Evolutionary conservation across 2,329 filamentous ascomycete genomes (phyloP).

Genomic region (Coccinonectria pachysandricola): DNA sequence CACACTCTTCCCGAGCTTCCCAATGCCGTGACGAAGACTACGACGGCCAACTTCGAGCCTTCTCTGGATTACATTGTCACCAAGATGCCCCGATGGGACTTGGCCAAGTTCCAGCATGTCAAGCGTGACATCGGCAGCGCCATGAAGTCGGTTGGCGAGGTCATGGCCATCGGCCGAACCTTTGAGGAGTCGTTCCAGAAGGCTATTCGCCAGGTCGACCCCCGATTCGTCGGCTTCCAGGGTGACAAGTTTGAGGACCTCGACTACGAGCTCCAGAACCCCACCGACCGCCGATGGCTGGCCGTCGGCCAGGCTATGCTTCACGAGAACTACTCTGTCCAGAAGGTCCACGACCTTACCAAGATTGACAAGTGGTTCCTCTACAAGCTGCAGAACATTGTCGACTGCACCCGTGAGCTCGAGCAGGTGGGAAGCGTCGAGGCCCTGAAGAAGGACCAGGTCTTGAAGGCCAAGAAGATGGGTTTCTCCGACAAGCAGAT

Average conservation of each 20-base stretch:
- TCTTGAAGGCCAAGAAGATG: slow-evolving; percentile 90
- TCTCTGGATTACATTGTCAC: slow-evolving; percentile 96
- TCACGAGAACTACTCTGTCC: slow-evolving; percentile 90
- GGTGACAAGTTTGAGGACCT: slow-evolving; percentile 90
- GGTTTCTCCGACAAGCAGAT: slow-evolving; percentile 98
- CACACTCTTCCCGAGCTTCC: slow-evolving; percentile 92
- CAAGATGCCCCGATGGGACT: slow-evolving; percentile 97
- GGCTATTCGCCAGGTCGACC: slow-evolving; percentile 94
- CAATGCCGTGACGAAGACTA: slow-evolving; percentile 97
- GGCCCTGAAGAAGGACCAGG: slow-evolving; percentile 76
- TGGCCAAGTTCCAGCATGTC: slow-evolving; percentile 98
- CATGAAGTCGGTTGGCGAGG: slow-evolving; percentile 98
- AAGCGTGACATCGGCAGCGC: slow-evolving; percentile 94
- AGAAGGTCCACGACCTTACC: slow-evolving; percentile 82
- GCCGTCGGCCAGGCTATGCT: slow-evolving; percentile 97
- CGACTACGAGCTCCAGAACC: slow-evolving; percentile 81
- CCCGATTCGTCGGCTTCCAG: slow-evolving; percentile 84
- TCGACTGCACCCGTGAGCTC: slow-evolving; percentile 78
- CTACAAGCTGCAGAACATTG: slow-evolving; percentile 96
- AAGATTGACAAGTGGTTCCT: slow-evolving; percentile 99
- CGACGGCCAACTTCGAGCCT: slow-evolving; percentile 97
- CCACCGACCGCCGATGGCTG: slow-evolving; percentile 92
- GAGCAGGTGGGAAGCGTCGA: slow-evolving; percentile 74
- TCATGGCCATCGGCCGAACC: slow-evolving; percentile 97
- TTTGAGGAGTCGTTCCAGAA: slow-evolving; percentile 99